phyloP scores from a whole-genome alignment of 345 rosid genomes.

The Lumnitzera littorea region DNA sequence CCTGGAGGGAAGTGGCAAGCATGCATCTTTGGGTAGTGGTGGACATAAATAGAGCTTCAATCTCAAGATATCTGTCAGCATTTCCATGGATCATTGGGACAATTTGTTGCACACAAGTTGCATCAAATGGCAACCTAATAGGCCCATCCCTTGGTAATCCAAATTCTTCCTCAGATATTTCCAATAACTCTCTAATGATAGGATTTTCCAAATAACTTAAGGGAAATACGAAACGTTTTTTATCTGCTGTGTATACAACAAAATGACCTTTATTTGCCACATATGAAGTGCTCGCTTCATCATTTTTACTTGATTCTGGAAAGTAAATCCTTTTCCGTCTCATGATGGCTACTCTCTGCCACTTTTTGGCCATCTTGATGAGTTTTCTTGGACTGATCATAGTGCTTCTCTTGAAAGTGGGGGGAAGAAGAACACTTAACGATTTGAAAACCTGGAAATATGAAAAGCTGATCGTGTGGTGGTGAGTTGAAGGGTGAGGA shows the following conservation, averaged over 20 bases:
- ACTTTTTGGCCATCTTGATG: conserved; percentile 19
- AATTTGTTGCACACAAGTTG: conserved; percentile 12
- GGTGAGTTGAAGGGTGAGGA: too few relatives aligned
- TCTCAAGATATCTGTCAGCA: too few relatives aligned
- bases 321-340: conserved; percentile 15
- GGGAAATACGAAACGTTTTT: conserved; percentile 21
- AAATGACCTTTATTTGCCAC: conserved; percentile 17
- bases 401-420: too few relatives aligned
- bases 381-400: conserved; percentile 23
- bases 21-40: too few relatives aligned
- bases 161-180: conserved; percentile 22
- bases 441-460: too few relatives aligned
- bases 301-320: not conserved
- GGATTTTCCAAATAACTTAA: conserved; percentile 12
- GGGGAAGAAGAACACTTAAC: too few relatives aligned
- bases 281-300: conserved; percentile 3
- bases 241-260: conserved; percentile 15
- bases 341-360: conserved; percentile 16
- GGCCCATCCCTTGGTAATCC: conserved; percentile 16
- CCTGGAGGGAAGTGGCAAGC: too few relatives aligned
- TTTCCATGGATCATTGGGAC: conserved; percentile 5
- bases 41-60: too few relatives aligned
- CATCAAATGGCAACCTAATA: conserved; percentile 22
- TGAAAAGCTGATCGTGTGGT: too few relatives aligned
- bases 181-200: conserved; percentile 11